These are phyloP conservation scores for Candida peoriensis DNA, from an alignment of 805 yeast species.

Conservation along the genomic window DNA sequence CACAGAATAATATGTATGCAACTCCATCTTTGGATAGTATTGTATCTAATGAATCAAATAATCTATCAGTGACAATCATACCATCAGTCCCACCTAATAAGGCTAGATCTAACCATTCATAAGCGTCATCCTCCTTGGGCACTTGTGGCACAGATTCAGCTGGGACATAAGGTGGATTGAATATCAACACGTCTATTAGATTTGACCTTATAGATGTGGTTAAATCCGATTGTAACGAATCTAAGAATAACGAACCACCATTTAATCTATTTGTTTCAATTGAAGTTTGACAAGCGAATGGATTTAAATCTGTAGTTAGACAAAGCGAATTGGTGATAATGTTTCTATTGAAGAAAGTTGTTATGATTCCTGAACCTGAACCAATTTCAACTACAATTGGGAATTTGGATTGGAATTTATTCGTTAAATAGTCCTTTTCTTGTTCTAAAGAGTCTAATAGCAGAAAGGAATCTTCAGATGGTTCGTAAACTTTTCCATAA, in stretches of 20 bases:
- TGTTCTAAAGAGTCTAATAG: constrained; percentile 75
- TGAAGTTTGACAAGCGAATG: constrained; percentile 62
- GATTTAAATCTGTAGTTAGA: constrained; percentile 76
- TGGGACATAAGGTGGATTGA: constrained; percentile 98
- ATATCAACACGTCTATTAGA: constrained; percentile 66
- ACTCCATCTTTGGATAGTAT: constrained; percentile 57
- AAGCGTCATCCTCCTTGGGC: constrained; percentile 45
- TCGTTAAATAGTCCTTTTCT: constrained; percentile 36
- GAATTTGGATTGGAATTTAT: constrained; percentile 26
- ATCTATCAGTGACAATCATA: constrained; percentile 72
- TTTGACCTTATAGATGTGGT: constrained; percentile 42
- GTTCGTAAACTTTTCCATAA: constrained; percentile 81
- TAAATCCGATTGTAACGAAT: constrained; percentile 53
- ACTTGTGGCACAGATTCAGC: constrained; percentile 64
- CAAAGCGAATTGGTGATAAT: constrained; percentile 50
- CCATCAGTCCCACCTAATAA: constrained; percentile 87
- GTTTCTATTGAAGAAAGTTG: constrained; percentile 64
- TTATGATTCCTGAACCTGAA: constrained; percentile 85
- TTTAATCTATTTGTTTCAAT: constrained; percentile 37
- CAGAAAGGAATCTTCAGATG: constrained; percentile 88
- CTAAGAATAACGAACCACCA: constrained; percentile 31
- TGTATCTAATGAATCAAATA: constrained; percentile 49
- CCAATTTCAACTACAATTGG: constrained; percentile 82
- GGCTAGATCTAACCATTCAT: constrained; percentile 84
- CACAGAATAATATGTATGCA: constrained; percentile 89